These are phyloP conservation scores for Ogataea degrootiae DNA, from an alignment of 805 yeast species.

Conservation along the genomic window DNA sequence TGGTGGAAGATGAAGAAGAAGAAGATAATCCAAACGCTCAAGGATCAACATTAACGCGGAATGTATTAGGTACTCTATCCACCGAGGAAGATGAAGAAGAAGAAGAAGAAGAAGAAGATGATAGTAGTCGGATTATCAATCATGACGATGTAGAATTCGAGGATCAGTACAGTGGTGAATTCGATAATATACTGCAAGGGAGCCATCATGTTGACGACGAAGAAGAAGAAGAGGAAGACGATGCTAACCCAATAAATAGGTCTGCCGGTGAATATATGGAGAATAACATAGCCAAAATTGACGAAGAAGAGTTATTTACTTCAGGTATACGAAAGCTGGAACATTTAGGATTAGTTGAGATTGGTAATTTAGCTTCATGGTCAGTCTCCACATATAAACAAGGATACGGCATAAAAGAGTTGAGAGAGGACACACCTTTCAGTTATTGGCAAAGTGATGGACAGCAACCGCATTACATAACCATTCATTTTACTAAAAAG, in stretches of 20 bases:
- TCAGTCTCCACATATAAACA: slow-evolving; percentile 69
- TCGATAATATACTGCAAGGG: background rate
- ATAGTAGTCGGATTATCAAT: background rate
- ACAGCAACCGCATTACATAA: slow-evolving; percentile 75
- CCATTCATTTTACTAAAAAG: slow-evolving; percentile 72
- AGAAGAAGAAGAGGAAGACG: slow-evolving; percentile 5
- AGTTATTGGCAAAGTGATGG: slow-evolving; percentile 97
- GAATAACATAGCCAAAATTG: slow-evolving; percentile 8
- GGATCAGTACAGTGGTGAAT: background rate
- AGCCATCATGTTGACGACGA: slow-evolving; percentile 5
- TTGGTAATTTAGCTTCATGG: slow-evolving; percentile 84
- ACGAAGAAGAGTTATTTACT: slow-evolving; percentile 18
- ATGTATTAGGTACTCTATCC: background rate
- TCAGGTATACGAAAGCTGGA: slow-evolving; percentile 54
- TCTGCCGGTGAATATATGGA: slow-evolving; percentile 5
- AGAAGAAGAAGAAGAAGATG: slow-evolving; percentile 2
- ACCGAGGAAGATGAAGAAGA: slow-evolving; percentile 1
- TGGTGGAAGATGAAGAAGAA: background rate
- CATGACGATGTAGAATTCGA: background rate
- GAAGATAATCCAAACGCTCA: background rate
- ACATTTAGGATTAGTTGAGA: slow-evolving; percentile 56
- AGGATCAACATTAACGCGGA: background rate
- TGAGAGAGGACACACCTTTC: slow-evolving; percentile 68
- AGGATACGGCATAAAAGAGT: slow-evolving; percentile 66
- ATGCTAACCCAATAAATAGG: slow-evolving; percentile 1